Evolutionary conservation across 2,329 filamentous ascomycete species (phyloP).

Genomic region (Trichoderma koningiopsis): DNA sequence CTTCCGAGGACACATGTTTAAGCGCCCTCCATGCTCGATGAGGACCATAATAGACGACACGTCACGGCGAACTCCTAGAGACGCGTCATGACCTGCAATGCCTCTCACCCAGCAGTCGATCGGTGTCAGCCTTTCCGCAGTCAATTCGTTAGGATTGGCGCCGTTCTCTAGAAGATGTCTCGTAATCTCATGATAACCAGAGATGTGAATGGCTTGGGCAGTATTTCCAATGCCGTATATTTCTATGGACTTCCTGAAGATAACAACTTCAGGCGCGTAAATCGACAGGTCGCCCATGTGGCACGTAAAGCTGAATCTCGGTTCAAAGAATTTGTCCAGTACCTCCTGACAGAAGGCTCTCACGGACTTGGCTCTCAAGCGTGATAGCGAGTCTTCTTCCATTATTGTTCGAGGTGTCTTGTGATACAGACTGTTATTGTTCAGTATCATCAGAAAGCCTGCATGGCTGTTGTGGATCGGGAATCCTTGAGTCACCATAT

Average conservation of each 20-base stretch:
- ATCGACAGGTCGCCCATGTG: fast-evolving
- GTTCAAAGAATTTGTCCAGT: not conserved
- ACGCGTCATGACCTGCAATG: fast-evolving
- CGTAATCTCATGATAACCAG: fast-evolving
- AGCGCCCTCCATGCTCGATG: not conserved
- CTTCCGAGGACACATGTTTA: not conserved
- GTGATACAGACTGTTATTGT: not conserved
- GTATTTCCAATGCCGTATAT: too few relatives aligned
- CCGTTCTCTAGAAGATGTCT: not conserved
- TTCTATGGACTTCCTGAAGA: not conserved
- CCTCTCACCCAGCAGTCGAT: not conserved
- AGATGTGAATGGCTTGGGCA: not conserved
- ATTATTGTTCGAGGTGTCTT: too few relatives aligned
- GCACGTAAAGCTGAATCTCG: not conserved
- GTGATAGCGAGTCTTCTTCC: too few relatives aligned
- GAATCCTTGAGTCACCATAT: not conserved
- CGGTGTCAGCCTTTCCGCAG: not conserved
- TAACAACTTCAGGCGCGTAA: too few relatives aligned
- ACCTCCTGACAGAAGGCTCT: not conserved
- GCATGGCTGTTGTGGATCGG: not conserved
- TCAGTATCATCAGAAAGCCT: not conserved
- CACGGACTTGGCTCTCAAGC: too few relatives aligned
- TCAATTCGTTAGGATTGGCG: not conserved
- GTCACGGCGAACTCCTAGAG: not conserved
- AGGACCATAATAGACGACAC: not conserved